These are phyloP conservation scores for Lachancea cidri DNA, from an alignment of 805 yeast species.

Conservation along the genomic window DNA sequence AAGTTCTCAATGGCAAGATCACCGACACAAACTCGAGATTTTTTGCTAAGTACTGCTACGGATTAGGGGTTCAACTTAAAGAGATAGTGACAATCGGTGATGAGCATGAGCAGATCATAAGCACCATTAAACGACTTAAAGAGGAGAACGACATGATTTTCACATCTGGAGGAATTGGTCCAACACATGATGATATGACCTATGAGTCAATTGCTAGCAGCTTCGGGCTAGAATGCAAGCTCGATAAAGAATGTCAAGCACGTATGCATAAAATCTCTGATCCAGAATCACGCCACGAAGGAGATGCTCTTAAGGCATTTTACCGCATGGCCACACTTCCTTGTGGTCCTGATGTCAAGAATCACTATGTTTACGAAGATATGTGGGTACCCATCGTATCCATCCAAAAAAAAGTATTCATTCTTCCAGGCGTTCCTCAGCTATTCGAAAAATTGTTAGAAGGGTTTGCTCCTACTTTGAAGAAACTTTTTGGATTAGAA, in stretches of 20 bases:
- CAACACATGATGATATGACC: conserved; percentile 88
- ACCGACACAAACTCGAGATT: conserved; percentile 68
- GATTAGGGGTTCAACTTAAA: conserved; percentile 58
- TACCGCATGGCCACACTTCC: conserved; percentile 82
- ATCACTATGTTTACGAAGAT: conserved; percentile 43
- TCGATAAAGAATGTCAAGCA: conserved; percentile 54
- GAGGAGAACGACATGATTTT: conserved; percentile 59
- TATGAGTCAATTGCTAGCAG: conserved; percentile 70
- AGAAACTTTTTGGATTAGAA: conserved; percentile 36
- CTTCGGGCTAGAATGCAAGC: conserved; percentile 43
- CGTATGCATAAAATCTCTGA: conserved; percentile 51
- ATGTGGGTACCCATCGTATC: conserved; percentile 85
- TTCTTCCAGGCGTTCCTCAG: conserved; percentile 82
- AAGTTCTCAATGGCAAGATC: conserved; percentile 81
- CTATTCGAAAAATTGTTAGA: conserved; percentile 54
- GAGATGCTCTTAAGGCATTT: conserved; percentile 53
- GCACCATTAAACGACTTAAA: conserved; percentile 41
- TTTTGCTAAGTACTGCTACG: conserved; percentile 69
- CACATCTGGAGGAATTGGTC: conserved; percentile 68
- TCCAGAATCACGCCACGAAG: conserved; percentile 31
- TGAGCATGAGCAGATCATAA: conserved; percentile 57
- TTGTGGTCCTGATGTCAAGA: conserved; percentile 39
- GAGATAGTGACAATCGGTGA: conserved; percentile 75
- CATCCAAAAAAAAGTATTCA: conserved; percentile 56
- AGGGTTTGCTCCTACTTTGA: conserved; percentile 37